phyloP scores from a whole-genome alignment of 208 protist genomes.

The Leishmania arabica region DNA sequence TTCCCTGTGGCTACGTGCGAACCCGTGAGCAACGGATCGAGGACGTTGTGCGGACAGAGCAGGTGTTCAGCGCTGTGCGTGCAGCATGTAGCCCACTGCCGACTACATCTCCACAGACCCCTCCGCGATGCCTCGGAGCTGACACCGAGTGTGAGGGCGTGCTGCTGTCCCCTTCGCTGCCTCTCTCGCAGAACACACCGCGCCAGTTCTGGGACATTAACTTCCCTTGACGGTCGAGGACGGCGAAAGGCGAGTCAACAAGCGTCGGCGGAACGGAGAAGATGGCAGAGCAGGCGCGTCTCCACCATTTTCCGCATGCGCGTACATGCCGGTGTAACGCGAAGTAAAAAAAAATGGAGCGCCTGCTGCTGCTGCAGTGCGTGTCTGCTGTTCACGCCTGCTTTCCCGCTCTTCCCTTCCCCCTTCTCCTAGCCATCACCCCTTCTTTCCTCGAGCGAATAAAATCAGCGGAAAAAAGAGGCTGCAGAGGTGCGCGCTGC shows the following conservation, averaged over 20 bases:
- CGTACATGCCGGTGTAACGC: too few species aligned
- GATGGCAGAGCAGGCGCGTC: not conserved
- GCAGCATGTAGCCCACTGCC: conserved; percentile 4
- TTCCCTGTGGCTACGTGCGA: conserved; percentile 18
- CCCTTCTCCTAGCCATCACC: not conserved
- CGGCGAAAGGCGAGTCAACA: not conserved
- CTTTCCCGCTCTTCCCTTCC: not conserved
- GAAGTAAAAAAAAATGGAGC: not conserved
- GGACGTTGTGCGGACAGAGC: conserved; percentile 9
- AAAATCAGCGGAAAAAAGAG: not conserved
- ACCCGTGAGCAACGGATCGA: conserved; percentile 22
- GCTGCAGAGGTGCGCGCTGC: not conserved
- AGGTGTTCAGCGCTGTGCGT: conserved; percentile 21
- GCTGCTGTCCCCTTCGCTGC: not conserved
- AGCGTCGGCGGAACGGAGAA: not conserved
- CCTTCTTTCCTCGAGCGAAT: not conserved
- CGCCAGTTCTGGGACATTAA: conserved; percentile 74
- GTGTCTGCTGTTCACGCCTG: too few species aligned
- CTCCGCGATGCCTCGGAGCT: not conserved
- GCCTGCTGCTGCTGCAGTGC: not conserved
- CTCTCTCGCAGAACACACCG: conserved; percentile 43
- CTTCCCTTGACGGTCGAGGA: conserved; percentile 28
- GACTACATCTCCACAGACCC: not conserved
- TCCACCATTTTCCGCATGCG: too few species aligned
- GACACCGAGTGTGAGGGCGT: not conserved